Base-by-base conservation (phyloP, 2,329 filamentous ascomycete species). In the Monosporascus cannonballus region DNA sequence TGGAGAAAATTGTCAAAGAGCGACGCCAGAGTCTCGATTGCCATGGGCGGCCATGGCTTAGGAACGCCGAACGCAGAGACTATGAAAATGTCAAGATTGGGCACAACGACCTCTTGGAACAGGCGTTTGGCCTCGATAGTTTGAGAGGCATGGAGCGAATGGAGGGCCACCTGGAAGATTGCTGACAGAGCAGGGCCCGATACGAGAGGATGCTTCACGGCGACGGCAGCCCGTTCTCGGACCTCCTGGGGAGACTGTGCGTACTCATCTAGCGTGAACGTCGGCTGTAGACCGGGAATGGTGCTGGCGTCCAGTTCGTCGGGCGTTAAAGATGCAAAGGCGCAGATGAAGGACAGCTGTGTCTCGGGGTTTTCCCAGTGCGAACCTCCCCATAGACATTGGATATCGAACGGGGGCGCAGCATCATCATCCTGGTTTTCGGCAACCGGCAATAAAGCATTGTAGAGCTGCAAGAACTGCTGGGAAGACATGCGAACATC, bases 271-370 rank as follows among this genome's bases (percentile, higher is more conserved):
- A 81, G 63, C 2, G 84, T 83, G 66, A 96, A 95, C 3, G 90
- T 90, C 24, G 84, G 80, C 52, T 89, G 83, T 37, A 97, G 79
- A 36, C 87, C 84, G 1, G 91, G 93, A 54, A 97, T 94, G 37
- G 87, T 88, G 14, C 85, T 87, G 3, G 90, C 87, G 67, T 97
- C 91, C 25, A 96, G 78, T 62, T 92, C 83, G 27, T 89, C 82
- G 0, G 86, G 80, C 14, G 81, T 82, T 52, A 92, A 80, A 4
- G 88, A 89, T 22, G 93, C 79, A 67, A 93, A 96, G 18, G 91
- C 91, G 57, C 87, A 87, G 51, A 97, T 83, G 67, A 97, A 96
- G n/a, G 92, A 95, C 37, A 99, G 75, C 59, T 97, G 93, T 0
- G 94, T 90, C 56, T 96, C 85, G 15, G 87, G 82, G 60, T 95